Conservation (phyloP, 169 alveolate genomes). For the Theileria equi region DNA sequence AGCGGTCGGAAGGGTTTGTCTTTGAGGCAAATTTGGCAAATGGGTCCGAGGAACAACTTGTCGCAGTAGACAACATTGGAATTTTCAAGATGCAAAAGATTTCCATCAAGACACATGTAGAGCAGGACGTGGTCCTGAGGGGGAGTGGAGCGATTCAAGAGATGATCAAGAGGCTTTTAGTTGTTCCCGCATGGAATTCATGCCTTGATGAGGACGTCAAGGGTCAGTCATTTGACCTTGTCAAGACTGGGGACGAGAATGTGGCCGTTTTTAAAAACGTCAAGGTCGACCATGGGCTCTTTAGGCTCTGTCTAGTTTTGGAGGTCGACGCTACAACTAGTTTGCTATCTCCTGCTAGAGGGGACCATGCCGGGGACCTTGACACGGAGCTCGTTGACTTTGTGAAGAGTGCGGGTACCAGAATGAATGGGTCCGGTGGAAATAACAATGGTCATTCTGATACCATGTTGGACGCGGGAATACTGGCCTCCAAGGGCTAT, state of each 20-base stretch:
- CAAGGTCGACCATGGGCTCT: neutral
- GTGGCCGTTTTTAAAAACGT: slow-evolving; percentile 8
- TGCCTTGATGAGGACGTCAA: neutral
- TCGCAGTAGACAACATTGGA: slow-evolving; percentile 16
- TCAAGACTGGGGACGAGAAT: neutral
- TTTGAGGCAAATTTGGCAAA: slow-evolving; percentile 26
- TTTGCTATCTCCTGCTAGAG: too few species aligned
- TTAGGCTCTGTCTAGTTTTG: too few species aligned
- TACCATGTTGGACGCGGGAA: slow-evolving; percentile 16
- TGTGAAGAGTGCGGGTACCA: too few species aligned
- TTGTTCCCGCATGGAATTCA: neutral
- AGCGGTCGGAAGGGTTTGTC: slow-evolving; percentile 19
- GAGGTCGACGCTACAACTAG: too few species aligned
- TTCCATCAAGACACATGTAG: neutral
- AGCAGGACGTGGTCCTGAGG: slow-evolving; percentile 27
- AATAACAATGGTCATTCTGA: too few species aligned
- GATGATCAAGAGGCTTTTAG: neutral
- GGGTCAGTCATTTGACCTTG: neutral
- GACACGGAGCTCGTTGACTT: too few species aligned
- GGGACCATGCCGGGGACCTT: too few species aligned
- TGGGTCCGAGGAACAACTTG: neutral
- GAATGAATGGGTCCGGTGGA: too few species aligned
- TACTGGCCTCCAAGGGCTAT: slow-evolving; percentile 5
- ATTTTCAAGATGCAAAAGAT: slow-evolving; percentile 17
- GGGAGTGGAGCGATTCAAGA: neutral